Conservation (phyloP, 768 basidiomycete genomes). For the Mycena venus region DNA sequence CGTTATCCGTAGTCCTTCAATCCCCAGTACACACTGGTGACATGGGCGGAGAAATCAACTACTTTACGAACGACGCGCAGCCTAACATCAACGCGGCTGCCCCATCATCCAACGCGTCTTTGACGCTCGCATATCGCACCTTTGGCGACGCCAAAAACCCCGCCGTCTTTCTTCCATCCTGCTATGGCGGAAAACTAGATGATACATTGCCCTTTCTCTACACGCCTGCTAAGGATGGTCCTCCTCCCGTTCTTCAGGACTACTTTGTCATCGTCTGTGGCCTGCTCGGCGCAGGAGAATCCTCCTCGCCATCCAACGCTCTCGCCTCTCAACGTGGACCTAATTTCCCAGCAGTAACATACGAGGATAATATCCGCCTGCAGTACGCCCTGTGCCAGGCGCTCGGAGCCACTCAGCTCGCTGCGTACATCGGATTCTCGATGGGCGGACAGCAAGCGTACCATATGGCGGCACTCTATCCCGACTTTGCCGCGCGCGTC, state of each 20-base stretch:
- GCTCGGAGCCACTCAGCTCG: slow-evolving; percentile 15
- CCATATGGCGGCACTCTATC: slow-evolving; percentile 29
- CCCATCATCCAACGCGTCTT: slow-evolving; percentile 11
- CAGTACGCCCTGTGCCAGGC: slow-evolving; percentile 28
- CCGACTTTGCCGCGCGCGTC: slow-evolving; percentile 26
- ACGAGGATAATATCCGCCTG: slow-evolving; percentile 31
- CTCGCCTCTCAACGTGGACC: slow-evolving; percentile 1
- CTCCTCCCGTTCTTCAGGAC: slow-evolving; percentile 15
- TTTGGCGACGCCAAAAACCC: slow-evolving; percentile 17
- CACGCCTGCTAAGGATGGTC: neutral
- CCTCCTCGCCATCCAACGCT: slow-evolving; percentile 31
- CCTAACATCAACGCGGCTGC: slow-evolving; percentile 1
- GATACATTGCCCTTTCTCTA: slow-evolving; percentile 28
- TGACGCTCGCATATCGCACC: slow-evolving; percentile 32
- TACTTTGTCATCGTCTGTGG: slow-evolving; percentile 27
- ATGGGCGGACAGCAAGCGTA: slow-evolving; percentile 37
- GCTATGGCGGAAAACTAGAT: slow-evolving; percentile 26
- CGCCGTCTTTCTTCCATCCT: slow-evolving; percentile 25
- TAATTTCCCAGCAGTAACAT: slow-evolving; percentile 22
- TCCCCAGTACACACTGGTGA: no score
- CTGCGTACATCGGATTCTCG: slow-evolving; percentile 31
- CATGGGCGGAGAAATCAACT: slow-evolving; percentile 28
- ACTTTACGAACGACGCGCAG: slow-evolving; percentile 13
- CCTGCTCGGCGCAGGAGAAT: slow-evolving; percentile 27
- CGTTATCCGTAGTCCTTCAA: neutral